Evolutionary conservation across 768 basidiomycete genomes (phyloP).

Genomic region (Auricularia cornea): DNA sequence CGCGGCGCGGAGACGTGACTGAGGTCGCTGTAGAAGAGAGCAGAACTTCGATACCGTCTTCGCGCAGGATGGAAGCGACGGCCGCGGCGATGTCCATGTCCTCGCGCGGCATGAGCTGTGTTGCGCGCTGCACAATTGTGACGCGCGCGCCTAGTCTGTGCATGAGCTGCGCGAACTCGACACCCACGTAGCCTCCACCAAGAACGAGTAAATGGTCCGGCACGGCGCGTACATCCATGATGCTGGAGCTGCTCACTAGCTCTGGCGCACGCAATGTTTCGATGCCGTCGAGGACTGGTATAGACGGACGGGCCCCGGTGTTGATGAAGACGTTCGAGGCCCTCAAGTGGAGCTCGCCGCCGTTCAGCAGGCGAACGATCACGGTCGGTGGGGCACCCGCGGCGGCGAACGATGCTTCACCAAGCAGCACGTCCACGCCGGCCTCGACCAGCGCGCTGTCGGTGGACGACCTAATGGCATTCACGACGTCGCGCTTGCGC

Average conservation of each 20-base stretch:
- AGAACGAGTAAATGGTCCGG: conserved; percentile 10
- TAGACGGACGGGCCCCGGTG: conserved; percentile 8
- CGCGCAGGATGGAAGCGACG: conserved; percentile 4
- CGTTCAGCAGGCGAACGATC: conserved; percentile 1
- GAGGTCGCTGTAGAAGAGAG: not conserved
- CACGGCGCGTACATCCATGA: conserved; percentile 10
- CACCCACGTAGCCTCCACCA: conserved; percentile 12
- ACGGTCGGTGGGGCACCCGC: conserved; percentile 9
- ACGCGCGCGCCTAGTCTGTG: conserved; percentile 9
- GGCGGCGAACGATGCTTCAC: conserved; percentile 5
- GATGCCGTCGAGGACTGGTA: conserved; percentile 4
- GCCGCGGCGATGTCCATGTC: conserved; percentile 6
- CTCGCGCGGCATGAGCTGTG: conserved; percentile 8
- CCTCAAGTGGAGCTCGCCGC: conserved; percentile 3
- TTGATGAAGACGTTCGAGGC: conserved; percentile 11
- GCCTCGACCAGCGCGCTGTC: not conserved
- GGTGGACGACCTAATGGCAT: not conserved
- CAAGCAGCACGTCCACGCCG: not conserved
- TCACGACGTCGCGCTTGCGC: not conserved
- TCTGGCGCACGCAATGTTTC: conserved; percentile 7
- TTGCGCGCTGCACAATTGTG: conserved; percentile 9
- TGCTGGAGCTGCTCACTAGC: conserved; percentile 8
- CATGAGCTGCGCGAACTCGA: conserved; percentile 13
- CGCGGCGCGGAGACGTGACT: not conserved
- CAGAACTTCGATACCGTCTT: conserved; percentile 7